phyloP scores from a whole-genome alignment of 106 monocot species.

The Allium fistulosum region DNA sequence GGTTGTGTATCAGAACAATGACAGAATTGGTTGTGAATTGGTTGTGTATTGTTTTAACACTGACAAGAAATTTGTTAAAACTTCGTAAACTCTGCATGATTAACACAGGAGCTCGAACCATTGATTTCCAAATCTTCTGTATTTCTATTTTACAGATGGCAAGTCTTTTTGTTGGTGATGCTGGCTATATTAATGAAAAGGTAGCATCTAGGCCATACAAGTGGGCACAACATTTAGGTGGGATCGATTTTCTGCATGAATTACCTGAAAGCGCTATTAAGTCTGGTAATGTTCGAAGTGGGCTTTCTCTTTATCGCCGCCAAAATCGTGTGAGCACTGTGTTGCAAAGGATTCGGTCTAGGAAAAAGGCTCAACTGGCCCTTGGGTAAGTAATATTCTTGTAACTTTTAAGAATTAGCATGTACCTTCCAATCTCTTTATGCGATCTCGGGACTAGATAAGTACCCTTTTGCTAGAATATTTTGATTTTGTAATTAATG shows the following conservation, averaged over 20 bases:
- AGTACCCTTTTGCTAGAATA: too few species aligned
- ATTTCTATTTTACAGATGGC: slow-evolving; percentile 52
- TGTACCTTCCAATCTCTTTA: too few species aligned
- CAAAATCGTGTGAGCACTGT: slow-evolving; percentile 84
- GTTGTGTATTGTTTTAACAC: too few species aligned
- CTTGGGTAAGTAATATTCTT: slow-evolving; percentile 82
- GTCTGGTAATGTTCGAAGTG: slow-evolving; percentile 30
- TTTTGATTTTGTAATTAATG: too few species aligned
- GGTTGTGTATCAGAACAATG: too few species aligned
- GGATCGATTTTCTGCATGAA: slow-evolving; percentile 91
- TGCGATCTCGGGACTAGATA: too few species aligned
- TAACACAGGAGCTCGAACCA: too few species aligned
- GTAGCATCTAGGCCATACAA: slow-evolving; percentile 66
- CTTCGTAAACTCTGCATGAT: too few species aligned
- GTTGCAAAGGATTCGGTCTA: slow-evolving; percentile 82
- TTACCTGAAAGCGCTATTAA: slow-evolving; percentile 21
- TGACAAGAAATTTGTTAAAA: too few species aligned
- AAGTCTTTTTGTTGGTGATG: slow-evolving; percentile 59
- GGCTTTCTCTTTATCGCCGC: slow-evolving; percentile 70
- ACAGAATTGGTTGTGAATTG: too few species aligned
- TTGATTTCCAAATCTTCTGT: not conserved
- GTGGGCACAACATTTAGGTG: slow-evolving; percentile 98
- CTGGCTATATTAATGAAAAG: slow-evolving; percentile 41
- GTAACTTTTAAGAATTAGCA: not conserved
- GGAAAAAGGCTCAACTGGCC: slow-evolving; percentile 89